Conservation (phyloP, 768 basidiomycete species). For the Psilocybe subaeruginosa region DNA sequence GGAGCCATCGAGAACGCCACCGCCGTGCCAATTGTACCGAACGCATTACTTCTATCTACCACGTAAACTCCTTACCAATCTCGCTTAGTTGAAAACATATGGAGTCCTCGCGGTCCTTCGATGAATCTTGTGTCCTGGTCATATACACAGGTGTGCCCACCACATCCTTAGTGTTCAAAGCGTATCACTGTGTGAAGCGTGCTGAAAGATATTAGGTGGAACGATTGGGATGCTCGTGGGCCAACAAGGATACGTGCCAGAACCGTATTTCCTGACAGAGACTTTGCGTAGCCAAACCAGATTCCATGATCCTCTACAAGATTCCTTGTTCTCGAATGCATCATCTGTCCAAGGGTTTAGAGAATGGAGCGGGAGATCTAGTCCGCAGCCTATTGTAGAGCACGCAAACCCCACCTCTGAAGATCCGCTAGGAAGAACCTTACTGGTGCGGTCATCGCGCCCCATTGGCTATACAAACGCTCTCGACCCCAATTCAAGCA, state of each 20-base stretch:
- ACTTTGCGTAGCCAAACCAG: slow-evolving; percentile 81
- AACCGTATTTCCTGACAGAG: slow-evolving; percentile 86
- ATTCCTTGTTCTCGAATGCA: slow-evolving; percentile 84
- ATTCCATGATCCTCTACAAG: slow-evolving; percentile 90
- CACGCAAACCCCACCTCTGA: slow-evolving; percentile 23
- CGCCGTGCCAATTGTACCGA: too few species aligned
- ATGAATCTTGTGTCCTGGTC: slow-evolving; percentile 82
- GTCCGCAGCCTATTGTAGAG: slow-evolving; percentile 47
- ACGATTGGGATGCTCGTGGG: slow-evolving; percentile 90
- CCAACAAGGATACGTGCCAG: slow-evolving; percentile 78
- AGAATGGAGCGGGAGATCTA: slow-evolving; percentile 71
- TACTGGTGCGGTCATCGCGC: slow-evolving; percentile 70
- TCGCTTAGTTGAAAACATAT: slow-evolving; percentile 28
- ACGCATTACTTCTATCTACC: background rate
- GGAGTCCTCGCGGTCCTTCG: slow-evolving; percentile 52
- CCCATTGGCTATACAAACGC: slow-evolving; percentile 56
- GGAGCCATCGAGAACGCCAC: background rate
- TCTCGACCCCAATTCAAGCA: slow-evolving; percentile 33
- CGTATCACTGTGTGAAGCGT: background rate
- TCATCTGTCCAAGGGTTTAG: slow-evolving; percentile 79
- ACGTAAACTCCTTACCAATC: background rate
- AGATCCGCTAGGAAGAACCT: slow-evolving; percentile 36
- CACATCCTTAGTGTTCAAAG: background rate
- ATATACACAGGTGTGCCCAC: slow-evolving; percentile 72
- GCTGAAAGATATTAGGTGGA: slow-evolving; percentile 47